A percentile compares a stretch with the other conserved stretches of the same genome.
These are phyloP conservation scores for Trichoderma guizhouense DNA, from an alignment of 2,329 filamentous ascomycete genomes.

Conservation along the genomic window DNA sequence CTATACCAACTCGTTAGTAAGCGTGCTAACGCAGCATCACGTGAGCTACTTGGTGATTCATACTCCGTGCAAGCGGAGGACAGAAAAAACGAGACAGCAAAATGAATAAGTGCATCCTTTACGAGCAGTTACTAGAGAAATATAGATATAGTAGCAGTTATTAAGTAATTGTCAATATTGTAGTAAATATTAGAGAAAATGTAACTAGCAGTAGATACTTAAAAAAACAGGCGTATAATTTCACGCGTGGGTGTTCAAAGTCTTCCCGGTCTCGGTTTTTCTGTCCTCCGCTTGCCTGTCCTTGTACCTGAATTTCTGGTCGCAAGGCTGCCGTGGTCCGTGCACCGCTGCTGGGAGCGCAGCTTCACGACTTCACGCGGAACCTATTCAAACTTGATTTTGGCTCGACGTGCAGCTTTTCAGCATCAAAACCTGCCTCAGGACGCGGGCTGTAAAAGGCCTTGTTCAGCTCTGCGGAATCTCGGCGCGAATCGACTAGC, in stretches of 20 bases:
- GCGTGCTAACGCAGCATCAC: neutral
- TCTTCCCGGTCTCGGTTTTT: no score
- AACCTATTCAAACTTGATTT: conserved; percentile 4
- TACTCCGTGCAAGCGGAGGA: neutral
- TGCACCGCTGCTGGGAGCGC: conserved; percentile 10
- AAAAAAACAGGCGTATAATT: no score
- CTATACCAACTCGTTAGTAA: neutral
- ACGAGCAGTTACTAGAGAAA: no score
- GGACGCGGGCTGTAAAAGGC: neutral
- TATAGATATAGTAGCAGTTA: no score
- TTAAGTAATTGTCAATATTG: no score
- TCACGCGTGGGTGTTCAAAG: no score
- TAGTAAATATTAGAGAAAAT: no score
- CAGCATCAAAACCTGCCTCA: neutral
- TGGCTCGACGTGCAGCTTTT: neutral
- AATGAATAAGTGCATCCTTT: no score
- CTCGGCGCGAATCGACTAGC: neutral
- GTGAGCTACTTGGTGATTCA: conserved; percentile 1
- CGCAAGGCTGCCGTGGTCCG: conserved; percentile 19
- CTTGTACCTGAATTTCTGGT: neutral
- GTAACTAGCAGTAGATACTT: no score
- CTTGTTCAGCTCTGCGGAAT: neutral
- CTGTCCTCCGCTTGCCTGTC: no score
- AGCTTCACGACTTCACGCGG: conserved; percentile 19
- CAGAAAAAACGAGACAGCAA: no score